phyloP scores from a whole-genome alignment of 148 eudicot species.

The Spergularia marina region DNA sequence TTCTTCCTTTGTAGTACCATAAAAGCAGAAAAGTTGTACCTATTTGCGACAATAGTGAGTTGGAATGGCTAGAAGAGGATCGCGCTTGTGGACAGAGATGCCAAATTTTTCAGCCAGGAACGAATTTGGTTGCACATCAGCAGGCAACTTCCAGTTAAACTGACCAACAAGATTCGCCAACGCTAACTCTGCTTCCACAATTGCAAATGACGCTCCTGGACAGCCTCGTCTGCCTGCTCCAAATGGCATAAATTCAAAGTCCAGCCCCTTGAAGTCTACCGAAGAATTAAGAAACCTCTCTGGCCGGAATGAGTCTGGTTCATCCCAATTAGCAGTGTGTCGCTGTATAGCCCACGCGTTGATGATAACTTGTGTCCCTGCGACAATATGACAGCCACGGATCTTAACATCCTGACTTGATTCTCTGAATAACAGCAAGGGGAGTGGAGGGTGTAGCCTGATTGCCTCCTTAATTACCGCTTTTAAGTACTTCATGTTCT shows the following conservation, averaged over 20 bases:
- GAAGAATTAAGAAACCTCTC: conserved; percentile 35
- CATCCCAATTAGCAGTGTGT: conserved; percentile 27
- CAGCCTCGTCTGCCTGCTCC: conserved; percentile 36
- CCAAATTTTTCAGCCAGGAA: too few relatives aligned
- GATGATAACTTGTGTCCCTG: conserved; percentile 15
- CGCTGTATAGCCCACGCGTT: conserved; percentile 35
- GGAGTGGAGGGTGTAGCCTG: conserved; percentile 20
- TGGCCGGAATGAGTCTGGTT: conserved; percentile 29
- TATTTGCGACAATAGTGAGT: too few relatives aligned
- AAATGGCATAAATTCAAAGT: conserved; percentile 29
- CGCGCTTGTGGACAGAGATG: too few relatives aligned
- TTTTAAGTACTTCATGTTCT: conserved; percentile 33
- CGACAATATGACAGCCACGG: conserved; percentile 13
- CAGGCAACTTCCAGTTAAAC: conserved; percentile 23
- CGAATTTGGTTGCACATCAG: background rate
- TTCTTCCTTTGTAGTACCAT: too few relatives aligned
- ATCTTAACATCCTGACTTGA: conserved; percentile 10
- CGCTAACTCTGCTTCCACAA: conserved; percentile 17
- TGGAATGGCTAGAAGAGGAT: too few relatives aligned
- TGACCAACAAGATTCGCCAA: conserved; percentile 23
- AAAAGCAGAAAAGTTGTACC: too few relatives aligned
- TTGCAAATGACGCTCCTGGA: conserved; percentile 18
- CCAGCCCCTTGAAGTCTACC: conserved; percentile 17
- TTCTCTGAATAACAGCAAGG: conserved; percentile 21
- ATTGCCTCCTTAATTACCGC: conserved; percentile 33